These are phyloP conservation scores for Acrodontium crateriforme DNA, from an alignment of 2,329 filamentous ascomycete species.

Conservation along the genomic window DNA sequence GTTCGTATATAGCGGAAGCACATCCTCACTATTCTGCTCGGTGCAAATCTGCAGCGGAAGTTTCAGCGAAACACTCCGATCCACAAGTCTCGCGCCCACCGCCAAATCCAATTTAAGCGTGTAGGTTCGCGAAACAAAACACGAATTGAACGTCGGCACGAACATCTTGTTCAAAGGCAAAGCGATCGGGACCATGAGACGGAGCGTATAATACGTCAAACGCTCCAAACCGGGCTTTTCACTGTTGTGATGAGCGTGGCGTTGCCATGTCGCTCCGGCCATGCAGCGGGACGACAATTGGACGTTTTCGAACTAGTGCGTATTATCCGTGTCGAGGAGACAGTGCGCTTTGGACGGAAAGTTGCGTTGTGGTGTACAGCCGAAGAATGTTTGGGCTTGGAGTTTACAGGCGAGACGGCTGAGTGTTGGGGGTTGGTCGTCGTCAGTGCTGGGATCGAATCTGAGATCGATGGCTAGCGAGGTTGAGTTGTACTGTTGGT, in stretches of 20 bases:
- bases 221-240: not conserved
- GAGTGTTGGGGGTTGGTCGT: constrained; percentile 38
- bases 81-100: too few species aligned
- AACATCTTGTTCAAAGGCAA: constrained; percentile 43
- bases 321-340: constrained; percentile 31
- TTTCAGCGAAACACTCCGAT: too few species aligned
- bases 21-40: too few species aligned
- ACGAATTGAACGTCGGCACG: constrained; percentile 51
- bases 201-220: not conserved
- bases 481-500: constrained; percentile 33
- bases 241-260: not conserved
- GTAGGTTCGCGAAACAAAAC: constrained; percentile 29
- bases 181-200: constrained; percentile 40
- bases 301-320: too few species aligned
- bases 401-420: constrained; percentile 40
- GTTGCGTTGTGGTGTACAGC: constrained; percentile 35
- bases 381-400: constrained; percentile 44
- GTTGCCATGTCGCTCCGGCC: not conserved
- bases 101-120: constrained; percentile 25
- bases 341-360: constrained; percentile 33
- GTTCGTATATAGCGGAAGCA: too few species aligned
- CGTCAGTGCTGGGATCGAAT: constrained; percentile 43
- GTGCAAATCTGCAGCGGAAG: too few species aligned
- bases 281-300: too few species aligned
- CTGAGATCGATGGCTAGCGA: constrained; percentile 44